A percentile compares a stretch with the other conserved stretches of the same genome.
These are phyloP conservation scores for Fusarium odoratissimum DNA, from an alignment of 2,329 filamentous ascomycete genomes.

Conservation along the genomic window DNA sequence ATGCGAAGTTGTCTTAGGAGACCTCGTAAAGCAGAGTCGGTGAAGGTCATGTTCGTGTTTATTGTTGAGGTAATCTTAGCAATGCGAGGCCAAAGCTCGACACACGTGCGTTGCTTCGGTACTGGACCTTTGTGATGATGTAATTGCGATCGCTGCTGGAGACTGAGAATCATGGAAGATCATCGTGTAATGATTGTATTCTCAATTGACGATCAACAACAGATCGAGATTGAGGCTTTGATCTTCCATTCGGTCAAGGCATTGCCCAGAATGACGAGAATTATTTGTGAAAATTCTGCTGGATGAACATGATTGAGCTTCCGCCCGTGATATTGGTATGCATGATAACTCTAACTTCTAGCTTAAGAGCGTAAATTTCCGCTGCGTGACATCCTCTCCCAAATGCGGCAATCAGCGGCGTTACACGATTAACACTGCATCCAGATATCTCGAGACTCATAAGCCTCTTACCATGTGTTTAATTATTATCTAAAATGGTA, in stretches of 20 bases:
- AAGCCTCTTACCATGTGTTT: fast-evolving
- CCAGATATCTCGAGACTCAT: fast-evolving
- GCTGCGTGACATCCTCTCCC: fast-evolving
- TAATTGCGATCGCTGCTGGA: neutral
- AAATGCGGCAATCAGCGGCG: fast-evolving
- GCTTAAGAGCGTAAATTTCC: neutral
- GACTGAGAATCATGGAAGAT: neutral
- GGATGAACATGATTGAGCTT: fast-evolving
- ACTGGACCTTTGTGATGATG: neutral
- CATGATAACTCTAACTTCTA: neutral
- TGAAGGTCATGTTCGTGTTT: neutral
- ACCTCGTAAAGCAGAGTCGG: constrained; percentile 20
- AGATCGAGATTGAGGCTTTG: no score
- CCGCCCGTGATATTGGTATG: fast-evolving
- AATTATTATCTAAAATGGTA: fast-evolving
- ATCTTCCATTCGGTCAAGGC: fast-evolving
- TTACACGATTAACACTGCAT: fast-evolving
- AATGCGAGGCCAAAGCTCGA: neutral
- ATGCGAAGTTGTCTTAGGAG: neutral
- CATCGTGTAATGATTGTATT: fast-evolving
- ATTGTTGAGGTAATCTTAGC: neutral
- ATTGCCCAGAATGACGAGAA: fast-evolving
- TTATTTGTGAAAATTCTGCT: fast-evolving
- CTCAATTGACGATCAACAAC: neutral
- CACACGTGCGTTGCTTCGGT: neutral